These are phyloP conservation scores for Melastoma candidum DNA, from an alignment of 441 rosid genomes.

Conservation along the genomic window DNA sequence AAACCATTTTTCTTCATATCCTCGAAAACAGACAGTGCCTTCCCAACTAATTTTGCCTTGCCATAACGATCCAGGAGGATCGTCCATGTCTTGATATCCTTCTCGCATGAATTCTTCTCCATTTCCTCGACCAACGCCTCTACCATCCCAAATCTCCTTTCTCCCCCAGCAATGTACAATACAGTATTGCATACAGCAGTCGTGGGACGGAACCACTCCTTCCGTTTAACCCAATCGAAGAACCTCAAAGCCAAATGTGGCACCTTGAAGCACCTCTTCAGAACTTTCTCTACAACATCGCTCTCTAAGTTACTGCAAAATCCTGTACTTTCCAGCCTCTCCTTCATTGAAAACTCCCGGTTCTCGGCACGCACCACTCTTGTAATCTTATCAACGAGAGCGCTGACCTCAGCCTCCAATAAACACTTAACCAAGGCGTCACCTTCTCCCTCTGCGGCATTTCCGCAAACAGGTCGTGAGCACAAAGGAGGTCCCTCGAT, in stretches of 20 bases:
- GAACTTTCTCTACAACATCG: constrained; percentile 55
- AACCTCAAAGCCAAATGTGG: constrained; percentile 66
- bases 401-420: constrained; percentile 31
- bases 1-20: constrained; percentile 49
- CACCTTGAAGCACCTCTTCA: constrained; percentile 65
- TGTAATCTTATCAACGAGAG: constrained; percentile 42
- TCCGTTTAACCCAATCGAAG: constrained; percentile 51
- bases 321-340: constrained; percentile 36
- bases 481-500: constrained; percentile 3
- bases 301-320: constrained; percentile 27
- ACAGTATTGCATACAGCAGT: constrained; percentile 39
- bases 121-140: constrained; percentile 47
- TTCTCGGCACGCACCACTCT: constrained; percentile 39
- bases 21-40: constrained; percentile 40
- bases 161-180: constrained; percentile 52
- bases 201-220: constrained; percentile 34
- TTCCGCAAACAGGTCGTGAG: constrained; percentile 41
- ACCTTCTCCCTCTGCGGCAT: constrained; percentile 22
- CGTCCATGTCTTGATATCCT: constrained; percentile 49
- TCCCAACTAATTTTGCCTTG: constrained; percentile 44
- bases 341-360: constrained; percentile 39
- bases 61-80: constrained; percentile 53
- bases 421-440: constrained; percentile 4
- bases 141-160: constrained; percentile 29
- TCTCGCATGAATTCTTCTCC: constrained; percentile 43